Evolutionary conservation across 2,329 filamentous ascomycete species (phyloP).

Genomic region (Colletotrichum abscissum): DNA sequence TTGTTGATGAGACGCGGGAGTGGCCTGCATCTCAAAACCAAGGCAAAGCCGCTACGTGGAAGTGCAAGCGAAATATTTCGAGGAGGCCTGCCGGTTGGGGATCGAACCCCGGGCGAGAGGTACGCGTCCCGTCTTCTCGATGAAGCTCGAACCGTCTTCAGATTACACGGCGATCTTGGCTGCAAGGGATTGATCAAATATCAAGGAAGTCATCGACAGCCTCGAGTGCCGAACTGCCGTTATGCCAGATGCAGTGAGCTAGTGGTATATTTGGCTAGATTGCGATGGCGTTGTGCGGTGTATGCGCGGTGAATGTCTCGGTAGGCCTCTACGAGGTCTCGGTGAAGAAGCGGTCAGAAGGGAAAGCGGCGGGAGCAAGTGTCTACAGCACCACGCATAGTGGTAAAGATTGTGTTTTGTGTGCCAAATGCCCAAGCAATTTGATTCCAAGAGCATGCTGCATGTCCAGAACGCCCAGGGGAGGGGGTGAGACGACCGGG

Average conservation of each 20-base stretch:
- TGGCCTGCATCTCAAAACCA: background rate
- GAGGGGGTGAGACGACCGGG: background rate
- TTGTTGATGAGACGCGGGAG: background rate
- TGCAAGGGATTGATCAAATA: constrained; percentile 20
- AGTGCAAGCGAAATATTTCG: constrained; percentile 18
- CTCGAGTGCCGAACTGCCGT: background rate
- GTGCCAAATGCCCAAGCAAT: background rate
- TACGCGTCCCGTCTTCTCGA: background rate
- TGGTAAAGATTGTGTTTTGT: background rate
- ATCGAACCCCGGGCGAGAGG: background rate
- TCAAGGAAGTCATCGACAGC: constrained; percentile 7
- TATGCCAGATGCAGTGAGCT: background rate
- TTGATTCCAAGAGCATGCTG: background rate
- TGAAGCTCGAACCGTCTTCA: background rate
- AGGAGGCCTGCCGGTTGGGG: background rate
- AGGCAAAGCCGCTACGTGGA: constrained; percentile 10
- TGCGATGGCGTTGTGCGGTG: constrained; percentile 10
- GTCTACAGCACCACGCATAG: background rate
- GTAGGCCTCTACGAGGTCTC: constrained; percentile 8
- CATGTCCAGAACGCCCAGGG: background rate
- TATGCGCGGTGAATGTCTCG: background rate
- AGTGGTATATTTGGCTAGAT: background rate
- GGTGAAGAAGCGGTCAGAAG: constrained; percentile 23
- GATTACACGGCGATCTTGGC: constrained; percentile 4
- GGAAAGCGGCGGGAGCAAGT: background rate